These are phyloP conservation scores for Achaetomiella virescens DNA, from an alignment of 495 filamentous ascomycete species.

Conservation along the genomic window DNA sequence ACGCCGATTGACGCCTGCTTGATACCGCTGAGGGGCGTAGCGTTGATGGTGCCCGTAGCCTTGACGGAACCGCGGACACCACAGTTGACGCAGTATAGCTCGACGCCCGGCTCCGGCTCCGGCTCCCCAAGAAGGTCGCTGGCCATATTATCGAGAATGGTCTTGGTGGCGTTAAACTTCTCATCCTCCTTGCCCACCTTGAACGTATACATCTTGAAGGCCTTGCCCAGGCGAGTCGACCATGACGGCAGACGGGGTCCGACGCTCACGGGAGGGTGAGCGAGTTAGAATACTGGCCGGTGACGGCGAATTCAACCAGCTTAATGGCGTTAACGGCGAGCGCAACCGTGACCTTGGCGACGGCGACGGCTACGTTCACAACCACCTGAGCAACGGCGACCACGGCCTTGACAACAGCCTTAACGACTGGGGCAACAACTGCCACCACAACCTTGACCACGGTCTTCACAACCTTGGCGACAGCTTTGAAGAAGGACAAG, in stretches of 20 bases:
- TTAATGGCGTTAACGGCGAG: not conserved
- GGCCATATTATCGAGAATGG: not conserved
- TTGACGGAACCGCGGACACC: slow-evolving; percentile 2
- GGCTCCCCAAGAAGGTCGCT: slow-evolving; percentile 4
- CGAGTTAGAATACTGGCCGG: slow-evolving; percentile 4
- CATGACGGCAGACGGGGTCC: not conserved
- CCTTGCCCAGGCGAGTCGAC: slow-evolving; percentile 8
- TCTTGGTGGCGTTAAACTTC: slow-evolving; percentile 1
- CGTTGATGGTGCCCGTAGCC: not conserved
- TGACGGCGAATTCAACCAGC: not conserved
- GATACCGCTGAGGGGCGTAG: slow-evolving; percentile 7
- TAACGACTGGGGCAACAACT: not conserved
- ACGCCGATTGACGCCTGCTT: slow-evolving; percentile 6
- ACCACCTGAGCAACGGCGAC: no score
- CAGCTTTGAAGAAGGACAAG: no score
- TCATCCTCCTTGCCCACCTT: slow-evolving; percentile 1
- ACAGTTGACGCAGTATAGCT: slow-evolving; percentile 10
- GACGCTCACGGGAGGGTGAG: not conserved
- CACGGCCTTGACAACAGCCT: no score
- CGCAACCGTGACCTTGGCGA: not conserved
- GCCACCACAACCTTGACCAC: no score
- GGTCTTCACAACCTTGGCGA: no score
- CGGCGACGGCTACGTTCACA: no score
- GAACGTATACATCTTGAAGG: slow-evolving; percentile 6
- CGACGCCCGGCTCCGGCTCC: slow-evolving; percentile 8